phyloP scores from a whole-genome alignment of 495 filamentous ascomycete species.

The Penicillium egyptiacum region DNA sequence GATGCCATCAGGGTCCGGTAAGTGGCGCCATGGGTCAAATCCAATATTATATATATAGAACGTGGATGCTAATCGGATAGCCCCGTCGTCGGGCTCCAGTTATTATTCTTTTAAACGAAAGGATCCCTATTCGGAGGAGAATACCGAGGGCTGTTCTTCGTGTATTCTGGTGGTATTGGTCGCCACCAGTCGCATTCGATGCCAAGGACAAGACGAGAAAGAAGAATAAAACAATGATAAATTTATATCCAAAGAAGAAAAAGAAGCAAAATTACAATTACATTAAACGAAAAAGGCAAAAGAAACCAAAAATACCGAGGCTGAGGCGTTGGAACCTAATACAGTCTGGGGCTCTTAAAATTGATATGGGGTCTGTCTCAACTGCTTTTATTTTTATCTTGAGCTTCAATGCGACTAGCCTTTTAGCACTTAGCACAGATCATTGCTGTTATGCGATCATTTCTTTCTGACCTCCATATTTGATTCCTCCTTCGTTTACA shows the following conservation, averaged over 20 bases:
- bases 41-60: neutral
- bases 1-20: constrained; percentile 1
- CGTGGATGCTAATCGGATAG: neutral
- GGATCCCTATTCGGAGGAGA: neutral
- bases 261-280: neutral
- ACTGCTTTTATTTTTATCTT: constrained; percentile 14
- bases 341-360: constrained; percentile 1
- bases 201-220: neutral
- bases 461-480: neutral
- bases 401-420: constrained; percentile 11
- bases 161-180: constrained; percentile 7
- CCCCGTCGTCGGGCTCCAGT: constrained; percentile 2
- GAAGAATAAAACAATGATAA: neutral
- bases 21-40: constrained; percentile 4
- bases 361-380: constrained; percentile 10
- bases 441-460: constrained; percentile 1
- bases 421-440: neutral
- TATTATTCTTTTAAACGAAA: neutral
- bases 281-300: neutral
- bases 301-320: constrained; percentile 4
- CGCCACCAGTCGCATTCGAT: constrained; percentile 1
- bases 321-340: neutral
- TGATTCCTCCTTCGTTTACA: neutral
- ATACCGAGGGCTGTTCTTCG: neutral
- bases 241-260: neutral